Base-by-base conservation (phyloP, 179 eudicot species). In the Beta corolliflora region DNA sequence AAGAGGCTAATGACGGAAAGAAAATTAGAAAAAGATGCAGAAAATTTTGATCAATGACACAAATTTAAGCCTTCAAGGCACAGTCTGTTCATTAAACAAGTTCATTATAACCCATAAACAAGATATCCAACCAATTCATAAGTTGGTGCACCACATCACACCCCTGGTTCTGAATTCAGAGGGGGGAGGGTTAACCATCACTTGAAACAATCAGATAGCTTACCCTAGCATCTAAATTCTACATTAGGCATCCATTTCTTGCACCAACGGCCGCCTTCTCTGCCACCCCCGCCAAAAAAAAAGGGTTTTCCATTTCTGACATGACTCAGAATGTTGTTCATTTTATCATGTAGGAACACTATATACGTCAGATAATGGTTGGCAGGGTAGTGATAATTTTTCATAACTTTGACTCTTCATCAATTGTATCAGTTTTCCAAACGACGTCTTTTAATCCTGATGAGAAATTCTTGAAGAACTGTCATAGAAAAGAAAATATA, bases 401-500 rank as follows among this genome's bases (percentile, higher is more conserved):
- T 23, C 69, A 19, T 61, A 19, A 78, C 84, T 61, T 85, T 75
- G 78, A 60, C 54, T 63, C 75, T 79, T 85, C 85, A 63, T 75
- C 83, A 50, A 78, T 81, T 3, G 46, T 70, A 55, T 85, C 82
- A 23, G 82, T 3, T 53, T 88, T 90, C 99, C 99, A 95, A 53
- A 95, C 94, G 31, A 95, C 87, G 65, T 94, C 98, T 87, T 95
- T 89, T 86, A 94, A 80, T 67, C 98, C 97, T 12, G 94, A 87
- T 1, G 94, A 86, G 69, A 95, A 91, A 84, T 86, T 91, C 85
- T 90, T 89, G 94, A 90, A 95, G 81, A 95, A 95, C 98, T 95
- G 95, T 78, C 82, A 78, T 41, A 9, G 29, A 73, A 58, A 67
- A 67, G 52, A 67, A 59, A 18, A 48, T n/a, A 36, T 29, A 25